Percentiles rank a stretch among this genome's conserved stretches.
phyloP scores from a whole-genome alignment of 495 filamentous ascomycete genomes.

The Penicillium samsonianum region DNA sequence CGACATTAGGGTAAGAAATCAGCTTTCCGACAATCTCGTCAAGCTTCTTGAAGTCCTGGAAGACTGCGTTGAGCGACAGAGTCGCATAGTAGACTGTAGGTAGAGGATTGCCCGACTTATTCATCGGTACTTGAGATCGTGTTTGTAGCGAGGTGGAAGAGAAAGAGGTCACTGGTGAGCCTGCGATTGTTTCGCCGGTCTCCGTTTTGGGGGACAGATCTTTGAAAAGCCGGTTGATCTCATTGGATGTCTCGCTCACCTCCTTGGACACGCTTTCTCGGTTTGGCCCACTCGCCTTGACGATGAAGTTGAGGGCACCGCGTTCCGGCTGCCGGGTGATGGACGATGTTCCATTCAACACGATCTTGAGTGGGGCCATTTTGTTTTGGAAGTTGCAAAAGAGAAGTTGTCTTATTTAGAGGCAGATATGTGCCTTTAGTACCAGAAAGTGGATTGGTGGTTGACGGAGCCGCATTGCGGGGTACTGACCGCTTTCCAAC shows the following conservation, averaged over 20 bases:
- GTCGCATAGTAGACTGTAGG: constrained; percentile 1
- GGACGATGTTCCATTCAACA: background rate
- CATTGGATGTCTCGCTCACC: background rate
- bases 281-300: background rate
- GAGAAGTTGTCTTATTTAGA: background rate
- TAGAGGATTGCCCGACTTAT: background rate
- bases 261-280: background rate
- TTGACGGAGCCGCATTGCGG: background rate
- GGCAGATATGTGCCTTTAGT: background rate
- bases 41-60: constrained; percentile 21
- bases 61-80: constrained; percentile 9
- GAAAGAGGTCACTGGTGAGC: background rate
- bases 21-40: constrained; percentile 17
- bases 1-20: constrained; percentile 12
- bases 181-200: background rate
- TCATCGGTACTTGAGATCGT: too few relatives aligned
- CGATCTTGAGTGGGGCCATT: background rate
- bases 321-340: background rate
- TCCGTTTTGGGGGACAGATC: background rate
- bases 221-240: background rate
- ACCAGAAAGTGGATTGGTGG: background rate
- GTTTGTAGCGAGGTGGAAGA: constrained; percentile 1
- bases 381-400: background rate
- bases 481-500: too few relatives aligned
- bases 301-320: background rate